Percentiles rank a stretch among this genome's conserved stretches.
Conservation (phyloP, 768 basidiomycete species). For the Lactifluus piperatus region DNA sequence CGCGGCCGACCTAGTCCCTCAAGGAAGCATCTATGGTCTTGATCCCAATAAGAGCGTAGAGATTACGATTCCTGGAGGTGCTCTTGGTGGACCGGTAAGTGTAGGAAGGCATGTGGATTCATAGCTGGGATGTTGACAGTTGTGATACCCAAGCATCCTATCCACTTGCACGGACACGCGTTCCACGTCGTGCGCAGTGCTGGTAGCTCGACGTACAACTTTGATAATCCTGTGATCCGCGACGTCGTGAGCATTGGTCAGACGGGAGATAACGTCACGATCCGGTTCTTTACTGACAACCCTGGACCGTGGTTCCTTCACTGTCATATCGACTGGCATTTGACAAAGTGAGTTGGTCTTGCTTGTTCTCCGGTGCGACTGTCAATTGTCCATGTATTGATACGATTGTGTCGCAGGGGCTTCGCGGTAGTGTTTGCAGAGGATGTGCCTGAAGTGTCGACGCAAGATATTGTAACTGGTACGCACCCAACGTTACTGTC, state of each 20-base stretch:
- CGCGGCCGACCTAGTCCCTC: conserved; percentile 40
- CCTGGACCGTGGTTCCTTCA: too few relatives aligned
- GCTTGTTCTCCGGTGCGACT: too few relatives aligned
- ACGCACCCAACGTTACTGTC: background rate
- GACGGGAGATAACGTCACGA: conserved; percentile 9
- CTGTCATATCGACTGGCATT: too few relatives aligned
- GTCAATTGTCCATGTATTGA: background rate
- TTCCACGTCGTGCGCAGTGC: too few relatives aligned
- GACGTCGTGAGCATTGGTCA: conserved; percentile 31
- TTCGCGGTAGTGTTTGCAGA: conserved; percentile 10
- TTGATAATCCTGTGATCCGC: conserved; percentile 34
- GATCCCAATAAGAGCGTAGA: conserved; percentile 40
- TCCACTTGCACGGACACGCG: background rate
- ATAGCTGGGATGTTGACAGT: background rate
- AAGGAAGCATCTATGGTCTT: conserved; percentile 37
- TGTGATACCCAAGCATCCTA: background rate
- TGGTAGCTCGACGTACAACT: conserved; percentile 17
- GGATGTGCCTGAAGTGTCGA: background rate
- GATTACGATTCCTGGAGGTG: conserved; percentile 22
- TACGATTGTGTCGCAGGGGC: background rate
- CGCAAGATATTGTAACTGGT: background rate
- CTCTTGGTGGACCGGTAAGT: background rate
- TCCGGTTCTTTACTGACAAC: conserved; percentile 27
- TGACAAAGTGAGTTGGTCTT: background rate
- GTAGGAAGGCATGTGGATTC: too few relatives aligned